Evolutionary conservation across 2,329 filamentous ascomycete genomes (phyloP).

Genomic region (Laburnicola sp.): DNA sequence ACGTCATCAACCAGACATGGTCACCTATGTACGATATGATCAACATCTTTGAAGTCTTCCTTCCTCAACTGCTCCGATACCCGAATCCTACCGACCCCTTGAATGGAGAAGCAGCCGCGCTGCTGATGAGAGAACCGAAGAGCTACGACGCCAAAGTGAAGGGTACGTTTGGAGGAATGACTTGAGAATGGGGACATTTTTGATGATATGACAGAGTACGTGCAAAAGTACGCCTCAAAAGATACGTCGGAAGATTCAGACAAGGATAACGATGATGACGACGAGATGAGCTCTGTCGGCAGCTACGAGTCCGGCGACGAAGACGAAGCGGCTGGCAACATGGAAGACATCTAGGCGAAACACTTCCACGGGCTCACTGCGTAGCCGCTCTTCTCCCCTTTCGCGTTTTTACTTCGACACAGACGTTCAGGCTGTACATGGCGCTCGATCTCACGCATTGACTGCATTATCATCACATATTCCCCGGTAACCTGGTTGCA

Average conservation of each 20-base stretch:
- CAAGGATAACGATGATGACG: slow-evolving; percentile 86
- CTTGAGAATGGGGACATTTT: background rate
- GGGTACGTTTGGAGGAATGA: slow-evolving; percentile 59
- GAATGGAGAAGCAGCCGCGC: slow-evolving; percentile 91
- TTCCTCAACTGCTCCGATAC: slow-evolving; percentile 92
- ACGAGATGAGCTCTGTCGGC: slow-evolving; percentile 93
- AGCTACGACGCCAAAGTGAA: slow-evolving; percentile 93
- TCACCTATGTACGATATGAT: slow-evolving; percentile 99
- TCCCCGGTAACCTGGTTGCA: slow-evolving; percentile 14
- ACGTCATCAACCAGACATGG: slow-evolving; percentile 99
- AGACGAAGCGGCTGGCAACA: slow-evolving; percentile 82
- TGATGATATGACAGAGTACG: slow-evolving; percentile 72
- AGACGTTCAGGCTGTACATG: slow-evolving; percentile 26
- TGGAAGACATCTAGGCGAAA: slow-evolving; percentile 65
- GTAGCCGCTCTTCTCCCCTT: slow-evolving; percentile 9
- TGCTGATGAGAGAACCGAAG: slow-evolving; percentile 90
- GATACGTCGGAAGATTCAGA: slow-evolving; percentile 87
- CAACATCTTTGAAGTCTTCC: slow-evolving; percentile 71
- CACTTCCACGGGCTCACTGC: background rate
- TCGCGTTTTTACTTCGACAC: slow-evolving; percentile 12
- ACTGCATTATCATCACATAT: slow-evolving; percentile 19
- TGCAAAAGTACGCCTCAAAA: slow-evolving; percentile 88
- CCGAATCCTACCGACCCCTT: slow-evolving; percentile 95
- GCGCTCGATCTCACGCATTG: slow-evolving; percentile 19
- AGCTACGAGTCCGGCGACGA: slow-evolving; percentile 89